These are phyloP conservation scores for Tremella yokohamensis DNA, from an alignment of 768 basidiomycete genomes.

Conservation along the genomic window DNA sequence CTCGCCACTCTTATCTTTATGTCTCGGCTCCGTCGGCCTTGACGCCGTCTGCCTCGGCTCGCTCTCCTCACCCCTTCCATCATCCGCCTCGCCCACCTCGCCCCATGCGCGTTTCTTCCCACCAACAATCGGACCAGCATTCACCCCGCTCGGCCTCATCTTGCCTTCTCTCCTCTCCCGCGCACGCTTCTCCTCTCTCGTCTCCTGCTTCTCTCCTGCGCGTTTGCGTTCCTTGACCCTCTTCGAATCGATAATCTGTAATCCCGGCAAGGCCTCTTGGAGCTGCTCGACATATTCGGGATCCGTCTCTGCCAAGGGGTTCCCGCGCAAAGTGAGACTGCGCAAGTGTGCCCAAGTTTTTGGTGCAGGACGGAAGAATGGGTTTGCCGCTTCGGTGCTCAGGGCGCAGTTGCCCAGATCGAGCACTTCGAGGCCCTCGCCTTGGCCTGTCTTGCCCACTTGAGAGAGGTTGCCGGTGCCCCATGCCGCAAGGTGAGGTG, in stretches of 20 bases:
- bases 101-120: conserved; percentile 37
- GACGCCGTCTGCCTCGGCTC: background rate
- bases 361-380: conserved; percentile 11
- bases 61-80: conserved; percentile 5
- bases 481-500: conserved; percentile 30
- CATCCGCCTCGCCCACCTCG: conserved; percentile 3
- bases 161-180: conserved; percentile 30
- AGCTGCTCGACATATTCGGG: conserved; percentile 31
- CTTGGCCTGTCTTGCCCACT: conserved; percentile 15
- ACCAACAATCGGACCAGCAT: conserved; percentile 19
- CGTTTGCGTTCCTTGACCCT: conserved; percentile 37
- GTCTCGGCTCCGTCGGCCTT: background rate
- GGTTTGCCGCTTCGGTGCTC: conserved; percentile 14
- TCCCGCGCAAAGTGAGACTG: conserved; percentile 36
- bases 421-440: conserved; percentile 40
- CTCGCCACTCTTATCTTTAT: conserved; percentile 8
- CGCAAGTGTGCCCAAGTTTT: conserved; percentile 27
- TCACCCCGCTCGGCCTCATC: conserved; percentile 38
- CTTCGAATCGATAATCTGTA: conserved; percentile 46
- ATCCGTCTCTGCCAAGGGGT: conserved; percentile 29
- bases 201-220: conserved; percentile 34
- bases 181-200: conserved; percentile 20
- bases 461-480: conserved; percentile 34
- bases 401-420: conserved; percentile 44
- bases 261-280: conserved; percentile 25